These are phyloP conservation scores for Termitomyces sp. DNA, from an alignment of 768 basidiomycete genomes.

Conservation along the genomic window DNA sequence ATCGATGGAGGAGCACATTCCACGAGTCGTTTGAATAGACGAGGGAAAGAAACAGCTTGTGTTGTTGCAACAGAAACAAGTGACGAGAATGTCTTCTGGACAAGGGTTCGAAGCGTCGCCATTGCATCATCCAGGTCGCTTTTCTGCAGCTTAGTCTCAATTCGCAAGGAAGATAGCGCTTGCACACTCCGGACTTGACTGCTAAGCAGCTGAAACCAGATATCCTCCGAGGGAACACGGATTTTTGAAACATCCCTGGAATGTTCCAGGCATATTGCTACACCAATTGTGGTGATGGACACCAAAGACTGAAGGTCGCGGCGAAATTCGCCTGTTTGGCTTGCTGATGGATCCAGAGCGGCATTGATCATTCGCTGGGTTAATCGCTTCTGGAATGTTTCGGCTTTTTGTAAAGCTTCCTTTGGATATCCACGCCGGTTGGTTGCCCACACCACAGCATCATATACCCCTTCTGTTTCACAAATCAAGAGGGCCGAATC, in stretches of 20 bases:
- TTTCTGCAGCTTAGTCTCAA: conserved; percentile 8
- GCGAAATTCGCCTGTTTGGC: conserved; percentile 20
- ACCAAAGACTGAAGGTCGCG: conserved; percentile 45
- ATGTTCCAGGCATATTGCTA: conserved; percentile 64
- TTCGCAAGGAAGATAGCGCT: conserved; percentile 43
- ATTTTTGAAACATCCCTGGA: conserved; percentile 39
- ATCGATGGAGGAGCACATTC: conserved; percentile 58
- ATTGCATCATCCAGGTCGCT: conserved; percentile 27
- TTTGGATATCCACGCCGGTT: conserved; percentile 58
- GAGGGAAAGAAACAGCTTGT: conserved; percentile 81
- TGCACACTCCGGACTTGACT: conserved; percentile 81
- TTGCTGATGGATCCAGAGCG: conserved; percentile 20
- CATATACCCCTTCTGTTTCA: conserved; percentile 58
- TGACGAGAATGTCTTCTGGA: conserved; percentile 79
- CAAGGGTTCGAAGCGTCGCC: conserved; percentile 58
- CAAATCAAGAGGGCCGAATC: conserved; percentile 52
- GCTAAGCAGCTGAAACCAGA: conserved; percentile 85
- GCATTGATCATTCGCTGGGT: conserved; percentile 36
- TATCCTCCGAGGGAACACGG: conserved; percentile 61
- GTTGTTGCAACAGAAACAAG: conserved; percentile 83
- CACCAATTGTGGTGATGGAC: conserved; percentile 53
- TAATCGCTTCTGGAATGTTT: conserved; percentile 48
- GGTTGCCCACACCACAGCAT: conserved; percentile 79
- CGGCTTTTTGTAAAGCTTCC: conserved; percentile 63
- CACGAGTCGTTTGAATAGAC: conserved; percentile 87